Evolutionary conservation across 768 basidiomycete genomes (phyloP).

Genomic region (Hebeloma cylindrosporum): DNA sequence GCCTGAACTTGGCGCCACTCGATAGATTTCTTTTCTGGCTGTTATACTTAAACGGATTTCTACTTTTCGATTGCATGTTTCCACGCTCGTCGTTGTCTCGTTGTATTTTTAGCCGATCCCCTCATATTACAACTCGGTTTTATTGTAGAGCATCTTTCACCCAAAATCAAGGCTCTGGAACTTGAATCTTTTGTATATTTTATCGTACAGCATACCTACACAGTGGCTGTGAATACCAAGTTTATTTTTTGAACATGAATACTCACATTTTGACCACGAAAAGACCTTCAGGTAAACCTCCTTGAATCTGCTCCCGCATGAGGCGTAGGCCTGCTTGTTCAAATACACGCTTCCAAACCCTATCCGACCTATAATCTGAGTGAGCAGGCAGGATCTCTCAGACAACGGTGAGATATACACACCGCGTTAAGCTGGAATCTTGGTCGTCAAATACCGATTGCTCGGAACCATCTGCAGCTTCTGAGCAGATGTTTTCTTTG

Average conservation of each 20-base stretch:
- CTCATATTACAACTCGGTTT: background rate
- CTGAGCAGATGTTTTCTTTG: constrained; percentile 87
- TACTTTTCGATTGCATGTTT: background rate
- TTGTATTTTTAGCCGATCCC: constrained; percentile 8
- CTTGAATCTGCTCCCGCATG: constrained; percentile 73
- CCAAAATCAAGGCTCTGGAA: constrained; percentile 1
- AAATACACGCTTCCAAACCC: constrained; percentile 79
- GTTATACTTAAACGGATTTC: background rate
- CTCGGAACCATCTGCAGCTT: constrained; percentile 49
- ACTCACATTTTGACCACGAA: constrained; percentile 86
- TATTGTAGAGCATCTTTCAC: constrained; percentile 5
- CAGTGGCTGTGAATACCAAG: background rate
- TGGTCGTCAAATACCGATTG: constrained; percentile 71
- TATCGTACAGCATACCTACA: constrained; percentile 60
- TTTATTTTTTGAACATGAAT: background rate
- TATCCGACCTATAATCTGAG: constrained; percentile 63
- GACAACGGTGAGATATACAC: constrained; percentile 1
- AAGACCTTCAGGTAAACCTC: constrained; percentile 78
- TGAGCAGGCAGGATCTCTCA: constrained; percentile 3
- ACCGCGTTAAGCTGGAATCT: constrained; percentile 93
- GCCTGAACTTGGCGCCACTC: constrained; percentile 25
- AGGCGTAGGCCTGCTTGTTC: constrained; percentile 68
- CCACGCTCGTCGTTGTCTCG: background rate
- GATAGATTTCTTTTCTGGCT: background rate
- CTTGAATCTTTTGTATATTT: constrained; percentile 9